Evolutionary conservation across 169 alveolate species (phyloP).

Genomic region (Plasmodium coatneyi): DNA sequence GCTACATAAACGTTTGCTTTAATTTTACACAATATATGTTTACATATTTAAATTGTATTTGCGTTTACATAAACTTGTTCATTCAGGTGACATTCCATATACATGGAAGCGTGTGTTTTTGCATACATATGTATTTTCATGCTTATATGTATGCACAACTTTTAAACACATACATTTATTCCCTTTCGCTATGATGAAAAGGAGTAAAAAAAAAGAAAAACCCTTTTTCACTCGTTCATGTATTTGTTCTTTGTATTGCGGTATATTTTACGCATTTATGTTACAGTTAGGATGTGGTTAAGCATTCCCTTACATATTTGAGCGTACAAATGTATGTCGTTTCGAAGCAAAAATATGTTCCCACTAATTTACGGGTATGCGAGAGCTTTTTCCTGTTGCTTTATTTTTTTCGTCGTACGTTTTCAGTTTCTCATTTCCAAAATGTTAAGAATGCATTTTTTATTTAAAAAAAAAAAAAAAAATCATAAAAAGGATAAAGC

Average conservation of each 20-base stretch:
- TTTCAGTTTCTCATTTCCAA: slow-evolving; percentile 12
- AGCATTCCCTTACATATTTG: slow-evolving; percentile 9
- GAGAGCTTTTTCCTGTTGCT: background rate
- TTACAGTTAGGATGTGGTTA: slow-evolving; percentile 20
- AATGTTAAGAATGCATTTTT: slow-evolving; percentile 5
- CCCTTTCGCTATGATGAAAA: background rate
- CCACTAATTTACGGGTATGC: background rate
- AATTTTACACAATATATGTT: slow-evolving; percentile 8
- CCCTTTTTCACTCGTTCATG: background rate
- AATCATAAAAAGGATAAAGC: background rate
- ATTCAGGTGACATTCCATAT: background rate
- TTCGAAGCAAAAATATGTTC: background rate
- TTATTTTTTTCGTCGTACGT: background rate
- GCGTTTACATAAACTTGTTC: background rate
- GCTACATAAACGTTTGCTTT: slow-evolving; percentile 2
- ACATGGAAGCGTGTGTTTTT: background rate
- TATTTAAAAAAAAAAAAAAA: background rate
- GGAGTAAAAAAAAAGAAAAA: background rate
- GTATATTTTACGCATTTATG: background rate
- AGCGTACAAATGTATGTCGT: background rate
- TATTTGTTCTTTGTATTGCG: background rate
- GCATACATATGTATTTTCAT: background rate
- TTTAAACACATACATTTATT: slow-evolving; percentile 2
- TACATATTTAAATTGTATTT: background rate
- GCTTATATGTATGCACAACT: background rate